Base-by-base conservation (phyloP, 129 eudicot species). In the Dittrichia graveolens region DNA sequence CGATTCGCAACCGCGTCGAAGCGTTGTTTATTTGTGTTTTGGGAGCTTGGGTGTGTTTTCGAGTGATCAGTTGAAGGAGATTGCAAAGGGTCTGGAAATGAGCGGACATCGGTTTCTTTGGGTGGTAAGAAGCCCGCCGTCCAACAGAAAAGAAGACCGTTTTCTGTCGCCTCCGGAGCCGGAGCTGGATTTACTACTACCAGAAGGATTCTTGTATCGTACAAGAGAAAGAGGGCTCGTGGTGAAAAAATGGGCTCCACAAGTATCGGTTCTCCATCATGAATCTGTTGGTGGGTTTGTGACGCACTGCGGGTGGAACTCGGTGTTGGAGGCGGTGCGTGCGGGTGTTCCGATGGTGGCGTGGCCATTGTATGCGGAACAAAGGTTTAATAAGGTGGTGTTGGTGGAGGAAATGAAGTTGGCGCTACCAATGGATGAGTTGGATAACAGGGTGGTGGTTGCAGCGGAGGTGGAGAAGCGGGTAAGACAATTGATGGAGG, bases 241-340 rank as follows among this genome's bases (percentile, higher is more conserved):
- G 5, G 84, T 83, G 19, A 75, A 61, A 24, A 75, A 12, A 10
- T 86, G 88, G 91, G 77, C 84, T 0, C 80, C 86, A 9, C 86
- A 86, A 34, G 76, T 83, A 14, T 62, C 72, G n/a, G 80, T 86
- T 7, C 43, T 86, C 37, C 67, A 66, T 43, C 82, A 80, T 12
- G 9, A 44, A 16, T 72, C 84, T 1, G 46, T 86, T 7, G 85
- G 80, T 8, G 80, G 88, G 24, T 86, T 86, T 42, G 63, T 86
- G 72, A 77, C 90, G 7, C 90, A 84, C 12, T 82, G 86, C 18
- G 84, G 84, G 49, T 85, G 90, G 86, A 85, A 75, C 58, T 84
- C 85, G 2, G 75, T 84, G 2, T 18, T 81, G 38, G 85, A 85
- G 40, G 85, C 83, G 0, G 16, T 75, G 16, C 37, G 79, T 40